phyloP scores from a whole-genome alignment of 2,329 filamentous ascomycete genomes.

The Fusarium mexicanum region DNA sequence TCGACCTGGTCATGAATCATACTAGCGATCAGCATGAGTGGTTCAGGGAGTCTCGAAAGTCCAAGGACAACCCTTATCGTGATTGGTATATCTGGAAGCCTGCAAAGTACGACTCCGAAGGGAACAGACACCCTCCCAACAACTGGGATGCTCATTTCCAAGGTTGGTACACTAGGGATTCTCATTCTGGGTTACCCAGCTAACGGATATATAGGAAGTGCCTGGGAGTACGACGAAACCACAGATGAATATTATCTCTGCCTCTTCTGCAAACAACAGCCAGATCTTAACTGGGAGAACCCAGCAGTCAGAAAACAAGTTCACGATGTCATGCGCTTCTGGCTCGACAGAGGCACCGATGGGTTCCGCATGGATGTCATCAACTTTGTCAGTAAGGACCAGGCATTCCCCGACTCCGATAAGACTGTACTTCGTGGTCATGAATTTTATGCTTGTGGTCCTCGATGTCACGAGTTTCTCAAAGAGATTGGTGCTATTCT shows the following conservation, averaged over 20 bases:
- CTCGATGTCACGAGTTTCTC: constrained; percentile 58
- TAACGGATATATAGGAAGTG: constrained; percentile 47
- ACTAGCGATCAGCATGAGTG: constrained; percentile 67
- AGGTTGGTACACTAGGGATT: constrained; percentile 31
- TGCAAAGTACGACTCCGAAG: constrained; percentile 64
- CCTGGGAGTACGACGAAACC: constrained; percentile 60
- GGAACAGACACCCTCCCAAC: constrained; percentile 68
- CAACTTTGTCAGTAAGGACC: constrained; percentile 73
- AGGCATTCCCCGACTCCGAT: constrained; percentile 61
- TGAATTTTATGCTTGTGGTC: constrained; percentile 65
- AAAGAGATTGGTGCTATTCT: constrained; percentile 57
- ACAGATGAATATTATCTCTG: constrained; percentile 69
- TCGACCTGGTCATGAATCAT: constrained; percentile 80
- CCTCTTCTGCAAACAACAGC: constrained; percentile 76
- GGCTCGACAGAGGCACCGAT: constrained; percentile 74
- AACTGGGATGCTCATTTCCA: constrained; percentile 61
- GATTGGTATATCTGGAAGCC: constrained; percentile 75
- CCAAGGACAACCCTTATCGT: constrained; percentile 62
- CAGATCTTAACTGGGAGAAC: constrained; percentile 83
- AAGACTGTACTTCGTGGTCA: constrained; percentile 46
- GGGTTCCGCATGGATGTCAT: constrained; percentile 76
- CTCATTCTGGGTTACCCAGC: neutral
- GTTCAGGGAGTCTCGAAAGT: constrained; percentile 66
- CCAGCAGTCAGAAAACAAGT: constrained; percentile 70
- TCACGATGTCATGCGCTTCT: constrained; percentile 76